These are phyloP conservation scores for Fusarium redolens DNA, from an alignment of 2,329 filamentous ascomycete species.

Conservation along the genomic window DNA sequence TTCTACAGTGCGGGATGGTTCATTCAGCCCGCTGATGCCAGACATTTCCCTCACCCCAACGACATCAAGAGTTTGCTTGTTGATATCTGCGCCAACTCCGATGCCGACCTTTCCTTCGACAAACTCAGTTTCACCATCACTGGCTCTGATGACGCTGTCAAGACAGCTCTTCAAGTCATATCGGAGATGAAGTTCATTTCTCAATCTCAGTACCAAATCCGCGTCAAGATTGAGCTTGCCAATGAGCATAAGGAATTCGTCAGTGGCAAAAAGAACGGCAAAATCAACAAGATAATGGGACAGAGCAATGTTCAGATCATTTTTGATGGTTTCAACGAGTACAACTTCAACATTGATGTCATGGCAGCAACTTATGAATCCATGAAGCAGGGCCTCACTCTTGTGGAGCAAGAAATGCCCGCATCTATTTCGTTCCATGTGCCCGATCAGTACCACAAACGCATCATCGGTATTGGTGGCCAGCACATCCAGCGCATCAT, in stretches of 20 bases:
- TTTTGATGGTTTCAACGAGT: conserved; percentile 99
- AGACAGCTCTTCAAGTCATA: conserved; percentile 93
- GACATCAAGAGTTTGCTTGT: conserved; percentile 92
- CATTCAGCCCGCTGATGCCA: conserved; percentile 80
- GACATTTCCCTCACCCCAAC: conserved; percentile 69
- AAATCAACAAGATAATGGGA: conserved; percentile 99
- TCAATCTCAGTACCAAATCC: conserved; percentile 89
- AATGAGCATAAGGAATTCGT: conserved; percentile 99
- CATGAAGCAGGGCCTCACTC: conserved; percentile 88
- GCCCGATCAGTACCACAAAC: conserved; percentile 98
- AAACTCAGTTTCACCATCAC: conserved; percentile 94
- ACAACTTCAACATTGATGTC: conserved; percentile 99
- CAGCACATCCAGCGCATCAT: conserved; percentile 99
- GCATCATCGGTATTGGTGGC: conserved; percentile 97
- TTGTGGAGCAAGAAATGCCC: conserved; percentile 99
- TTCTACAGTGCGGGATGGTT: conserved; percentile 99
- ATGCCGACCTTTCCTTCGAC: conserved; percentile 94
- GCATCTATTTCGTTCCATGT: conserved; percentile 99
- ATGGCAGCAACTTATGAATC: conserved; percentile 92
- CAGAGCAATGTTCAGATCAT: conserved; percentile 99
- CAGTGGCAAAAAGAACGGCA: conserved; percentile 99
- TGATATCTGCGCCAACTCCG: conserved; percentile 96
- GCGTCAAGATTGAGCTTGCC: conserved; percentile 97
- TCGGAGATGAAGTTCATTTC: conserved; percentile 91
- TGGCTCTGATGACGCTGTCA: conserved; percentile 95